Evolutionary conservation across 169 alveolate genomes (phyloP).

Genomic region (Theileria parva): DNA sequence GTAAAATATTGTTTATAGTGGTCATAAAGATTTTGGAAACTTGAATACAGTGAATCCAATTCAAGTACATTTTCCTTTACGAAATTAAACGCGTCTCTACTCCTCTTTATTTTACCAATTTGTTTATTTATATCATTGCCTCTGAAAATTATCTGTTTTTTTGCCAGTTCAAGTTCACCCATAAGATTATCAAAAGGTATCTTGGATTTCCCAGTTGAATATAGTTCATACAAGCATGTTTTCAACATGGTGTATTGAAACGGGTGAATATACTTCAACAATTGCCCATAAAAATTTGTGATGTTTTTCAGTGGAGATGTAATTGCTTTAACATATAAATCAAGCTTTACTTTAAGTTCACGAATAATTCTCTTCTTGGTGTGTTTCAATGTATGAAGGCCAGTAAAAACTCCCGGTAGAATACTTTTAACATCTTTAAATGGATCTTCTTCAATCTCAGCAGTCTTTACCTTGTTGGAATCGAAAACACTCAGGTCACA

Average conservation of each 20-base stretch:
- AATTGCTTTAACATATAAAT: constrained; percentile 60
- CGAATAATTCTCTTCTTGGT: constrained; percentile 50
- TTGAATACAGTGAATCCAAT: constrained; percentile 41
- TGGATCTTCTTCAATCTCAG: constrained; percentile 5
- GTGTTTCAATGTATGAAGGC: constrained; percentile 55
- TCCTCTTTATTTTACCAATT: constrained; percentile 22
- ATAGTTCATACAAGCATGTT: constrained; percentile 40
- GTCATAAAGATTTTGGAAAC: constrained; percentile 28
- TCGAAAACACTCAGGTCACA: constrained; percentile 49
- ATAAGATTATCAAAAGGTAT: constrained; percentile 33
- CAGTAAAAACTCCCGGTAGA: constrained; percentile 64
- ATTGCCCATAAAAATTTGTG: constrained; percentile 36
- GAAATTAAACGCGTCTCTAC: constrained; percentile 61
- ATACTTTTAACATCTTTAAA: constrained; percentile 16
- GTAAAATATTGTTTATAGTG: constrained; percentile 32
- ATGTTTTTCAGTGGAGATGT: constrained; percentile 59
- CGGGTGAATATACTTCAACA: constrained; percentile 63
- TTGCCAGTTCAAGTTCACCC: constrained; percentile 23
- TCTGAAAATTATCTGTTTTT: constrained; percentile 16
- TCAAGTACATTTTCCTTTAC: constrained; percentile 50
- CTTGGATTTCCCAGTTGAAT: constrained; percentile 18
- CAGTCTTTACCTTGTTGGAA: constrained; percentile 48
- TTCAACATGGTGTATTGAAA: constrained; percentile 63
- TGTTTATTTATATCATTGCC: constrained; percentile 42
- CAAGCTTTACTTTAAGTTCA: constrained; percentile 62